phyloP scores from a whole-genome alignment of 2,329 filamentous ascomycete species.

The Fusarium coicis region DNA sequence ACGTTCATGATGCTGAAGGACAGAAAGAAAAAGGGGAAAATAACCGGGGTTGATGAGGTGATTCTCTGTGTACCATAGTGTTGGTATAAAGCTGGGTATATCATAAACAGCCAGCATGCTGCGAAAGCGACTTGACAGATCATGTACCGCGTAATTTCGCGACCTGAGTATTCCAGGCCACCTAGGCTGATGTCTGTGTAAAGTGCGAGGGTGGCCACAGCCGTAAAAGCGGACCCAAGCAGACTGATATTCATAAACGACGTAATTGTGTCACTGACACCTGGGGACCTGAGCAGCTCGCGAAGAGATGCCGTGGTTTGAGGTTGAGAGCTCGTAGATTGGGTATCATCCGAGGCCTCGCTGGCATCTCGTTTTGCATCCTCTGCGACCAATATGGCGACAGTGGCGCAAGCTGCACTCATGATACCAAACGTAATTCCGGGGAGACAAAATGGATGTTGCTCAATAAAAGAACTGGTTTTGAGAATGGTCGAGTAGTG shows the following conservation, averaged over 20 bases:
- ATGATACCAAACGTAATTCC: neutral
- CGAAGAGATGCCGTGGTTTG: neutral
- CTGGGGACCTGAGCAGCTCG: accelerated
- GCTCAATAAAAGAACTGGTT: neutral
- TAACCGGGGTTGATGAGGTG: neutral
- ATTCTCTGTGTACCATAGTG: neutral
- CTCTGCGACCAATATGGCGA: neutral
- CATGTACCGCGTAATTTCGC: neutral
- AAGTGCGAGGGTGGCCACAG: neutral
- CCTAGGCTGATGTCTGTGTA: neutral
- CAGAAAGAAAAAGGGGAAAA: neutral
- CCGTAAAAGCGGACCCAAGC: neutral
- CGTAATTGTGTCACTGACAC: accelerated
- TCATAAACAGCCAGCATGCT: neutral
- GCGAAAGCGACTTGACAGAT: neutral
- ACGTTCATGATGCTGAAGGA: neutral
- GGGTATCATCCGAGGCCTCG: accelerated
- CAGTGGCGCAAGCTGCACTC: neutral
- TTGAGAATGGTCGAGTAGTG: neutral
- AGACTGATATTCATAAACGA: neutral
- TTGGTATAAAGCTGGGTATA: neutral
- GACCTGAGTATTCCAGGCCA: neutral
- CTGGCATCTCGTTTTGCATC: neutral
- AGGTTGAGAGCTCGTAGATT: too few species aligned
- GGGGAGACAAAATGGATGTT: neutral